Conservation (phyloP, 306 rosid genomes). For the Canavalia ensiformis region DNA sequence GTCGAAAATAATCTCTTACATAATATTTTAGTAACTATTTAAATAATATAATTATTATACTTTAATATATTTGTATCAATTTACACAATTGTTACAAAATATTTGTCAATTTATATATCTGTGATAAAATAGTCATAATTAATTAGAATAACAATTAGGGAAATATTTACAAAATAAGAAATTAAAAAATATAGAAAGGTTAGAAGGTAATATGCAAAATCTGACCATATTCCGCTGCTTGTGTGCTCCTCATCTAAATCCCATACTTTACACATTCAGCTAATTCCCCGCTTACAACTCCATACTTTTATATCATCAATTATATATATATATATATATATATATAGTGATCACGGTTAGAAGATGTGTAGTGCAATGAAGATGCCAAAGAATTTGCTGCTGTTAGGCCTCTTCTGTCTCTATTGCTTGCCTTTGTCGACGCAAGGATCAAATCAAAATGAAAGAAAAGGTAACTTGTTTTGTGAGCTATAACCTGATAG, state of each 20-base stretch:
- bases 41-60: too few relatives aligned
- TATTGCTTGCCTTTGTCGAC: conserved; percentile 8
- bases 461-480: conserved; percentile 57
- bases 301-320: not conserved
- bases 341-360: not conserved
- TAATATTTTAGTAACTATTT: too few relatives aligned
- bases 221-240: not conserved
- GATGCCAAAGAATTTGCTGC: conserved; percentile 16
- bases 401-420: conserved; percentile 43
- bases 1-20: too few relatives aligned
- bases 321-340: too few relatives aligned
- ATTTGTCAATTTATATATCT: too few relatives aligned
- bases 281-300: not conserved
- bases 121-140: too few relatives aligned
- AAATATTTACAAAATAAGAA: too few relatives aligned
- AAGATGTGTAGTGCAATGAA: conserved; percentile 34
- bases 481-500: not conserved
- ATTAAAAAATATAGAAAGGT: too few relatives aligned
- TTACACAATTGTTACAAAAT: too few relatives aligned
- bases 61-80: too few relatives aligned
- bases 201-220: too few relatives aligned
- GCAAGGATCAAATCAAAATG: conserved; percentile 50
- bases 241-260: conserved; percentile 40
- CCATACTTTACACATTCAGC: conserved; percentile 16
- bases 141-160: too few relatives aligned